phyloP scores from a whole-genome alignment of 2,329 filamentous ascomycete species.

The Leptographium lundbergii region DNA sequence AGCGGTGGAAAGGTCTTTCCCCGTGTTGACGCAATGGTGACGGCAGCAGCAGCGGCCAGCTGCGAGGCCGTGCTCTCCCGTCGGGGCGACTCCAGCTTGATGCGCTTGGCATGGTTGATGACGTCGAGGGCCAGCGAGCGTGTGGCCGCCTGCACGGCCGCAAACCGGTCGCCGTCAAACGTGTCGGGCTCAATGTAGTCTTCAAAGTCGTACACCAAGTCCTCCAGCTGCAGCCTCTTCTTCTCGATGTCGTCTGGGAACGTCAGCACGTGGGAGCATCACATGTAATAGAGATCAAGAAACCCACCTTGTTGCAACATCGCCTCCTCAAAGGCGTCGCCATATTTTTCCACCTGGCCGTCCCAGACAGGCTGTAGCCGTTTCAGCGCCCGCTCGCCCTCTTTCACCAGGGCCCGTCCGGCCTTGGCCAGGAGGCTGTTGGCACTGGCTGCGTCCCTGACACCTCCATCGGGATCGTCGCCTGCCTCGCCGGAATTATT shows the following conservation, averaged over 20 bases:
- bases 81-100: slow-evolving; percentile 16
- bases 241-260: slow-evolving; percentile 17
- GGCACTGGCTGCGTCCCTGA: slow-evolving; percentile 9
- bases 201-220: slow-evolving; percentile 30
- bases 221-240: slow-evolving; percentile 21
- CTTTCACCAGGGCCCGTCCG: slow-evolving; percentile 17
- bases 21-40: background rate
- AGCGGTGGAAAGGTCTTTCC: slow-evolving; percentile 16
- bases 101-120: slow-evolving; percentile 22
- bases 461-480: slow-evolving; percentile 8
- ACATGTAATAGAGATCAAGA: background rate
- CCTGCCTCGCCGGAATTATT: slow-evolving; percentile 18
- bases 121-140: slow-evolving; percentile 27
- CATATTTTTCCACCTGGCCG: slow-evolving; percentile 22
- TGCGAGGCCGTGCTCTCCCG: slow-evolving; percentile 1
- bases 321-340: slow-evolving; percentile 22
- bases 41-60: background rate
- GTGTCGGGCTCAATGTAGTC: slow-evolving; percentile 26
- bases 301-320: slow-evolving; percentile 22
- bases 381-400: slow-evolving; percentile 23
- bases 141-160: slow-evolving; percentile 25
- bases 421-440: slow-evolving; percentile 20
- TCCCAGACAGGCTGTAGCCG: slow-evolving; percentile 26
- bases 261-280: no score
- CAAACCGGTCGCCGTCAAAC: slow-evolving; percentile 23